These are phyloP conservation scores for Sporobolomyces pararoseus DNA, from an alignment of 768 basidiomycete species.

Conservation along the genomic window DNA sequence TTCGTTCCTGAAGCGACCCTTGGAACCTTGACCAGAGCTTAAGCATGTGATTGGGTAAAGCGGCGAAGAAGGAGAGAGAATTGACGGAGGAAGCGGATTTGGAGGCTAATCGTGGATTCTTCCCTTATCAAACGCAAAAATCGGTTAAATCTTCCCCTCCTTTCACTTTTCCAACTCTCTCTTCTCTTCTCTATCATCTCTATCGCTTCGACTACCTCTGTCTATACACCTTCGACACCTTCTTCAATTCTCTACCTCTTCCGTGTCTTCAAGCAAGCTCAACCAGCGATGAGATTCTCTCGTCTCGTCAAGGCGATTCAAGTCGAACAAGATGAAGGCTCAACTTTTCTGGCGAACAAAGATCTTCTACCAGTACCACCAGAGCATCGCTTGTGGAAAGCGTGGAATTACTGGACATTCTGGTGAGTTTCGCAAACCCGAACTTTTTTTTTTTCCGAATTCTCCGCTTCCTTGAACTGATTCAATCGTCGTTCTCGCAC, in stretches of 20 bases:
- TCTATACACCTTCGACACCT: not conserved
- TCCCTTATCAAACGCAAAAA: no score
- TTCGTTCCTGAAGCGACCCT: no score
- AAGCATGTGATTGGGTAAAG: no score
- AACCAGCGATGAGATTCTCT: conserved; percentile 16
- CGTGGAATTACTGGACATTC: conserved; percentile 19
- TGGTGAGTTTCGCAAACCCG: not conserved
- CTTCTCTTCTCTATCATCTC: not conserved
- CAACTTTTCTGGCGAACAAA: conserved; percentile 15
- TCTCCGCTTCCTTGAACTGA: not conserved
- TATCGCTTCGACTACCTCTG: not conserved
- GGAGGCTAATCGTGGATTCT: no score
- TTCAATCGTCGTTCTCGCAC: no score
- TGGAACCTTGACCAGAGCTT: no score
- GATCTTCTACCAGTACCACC: conserved; percentile 29
- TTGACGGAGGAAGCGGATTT: no score
- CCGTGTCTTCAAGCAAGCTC: no score
- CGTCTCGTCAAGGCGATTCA: not conserved
- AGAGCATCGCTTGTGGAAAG: conserved; percentile 15
- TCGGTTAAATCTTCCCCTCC: not conserved
- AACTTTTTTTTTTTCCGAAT: not conserved
- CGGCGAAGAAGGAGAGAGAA: no score
- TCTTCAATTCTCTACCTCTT: not conserved
- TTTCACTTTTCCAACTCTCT: no score
- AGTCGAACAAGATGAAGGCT: conserved; percentile 11